phyloP scores from a whole-genome alignment of 805 yeast genomes.

The Starmerella davenportii region DNA sequence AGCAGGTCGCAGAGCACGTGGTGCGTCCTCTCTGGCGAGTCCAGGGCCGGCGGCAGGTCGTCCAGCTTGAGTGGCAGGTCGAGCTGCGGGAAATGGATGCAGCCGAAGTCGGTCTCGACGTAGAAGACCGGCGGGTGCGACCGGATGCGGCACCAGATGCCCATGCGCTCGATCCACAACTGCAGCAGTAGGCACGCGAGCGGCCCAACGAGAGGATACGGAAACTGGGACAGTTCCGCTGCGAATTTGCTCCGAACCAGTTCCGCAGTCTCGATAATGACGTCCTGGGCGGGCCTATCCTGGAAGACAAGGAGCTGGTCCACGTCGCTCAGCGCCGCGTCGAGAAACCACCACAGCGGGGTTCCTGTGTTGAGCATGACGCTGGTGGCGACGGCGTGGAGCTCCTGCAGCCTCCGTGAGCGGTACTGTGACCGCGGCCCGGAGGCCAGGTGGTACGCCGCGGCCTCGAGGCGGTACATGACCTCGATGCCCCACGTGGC shows the following conservation, averaged over 20 bases:
- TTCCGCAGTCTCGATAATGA: background rate
- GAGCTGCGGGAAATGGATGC: background rate
- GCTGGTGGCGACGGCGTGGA: background rate
- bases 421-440: background rate
- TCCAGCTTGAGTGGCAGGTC: background rate
- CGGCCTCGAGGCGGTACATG: constrained; percentile 9
- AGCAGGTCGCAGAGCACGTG: background rate
- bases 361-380: background rate
- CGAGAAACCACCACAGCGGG: background rate
- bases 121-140: background rate
- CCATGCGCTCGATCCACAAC: background rate
- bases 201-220: background rate
- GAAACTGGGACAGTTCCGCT: too few species aligned
- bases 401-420: background rate
- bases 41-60: background rate
- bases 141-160: background rate
- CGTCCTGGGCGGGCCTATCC: background rate
- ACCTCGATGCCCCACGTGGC: constrained; percentile 12
- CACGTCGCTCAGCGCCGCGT: background rate
- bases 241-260: too few species aligned
- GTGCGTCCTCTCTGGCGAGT: background rate
- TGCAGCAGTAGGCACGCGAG: background rate
- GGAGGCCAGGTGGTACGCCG: background rate
- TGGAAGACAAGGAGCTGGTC: background rate
- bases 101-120: background rate